Conservation (phyloP, 805 yeast genomes). For the Metschnikowia noctiluminum region DNA sequence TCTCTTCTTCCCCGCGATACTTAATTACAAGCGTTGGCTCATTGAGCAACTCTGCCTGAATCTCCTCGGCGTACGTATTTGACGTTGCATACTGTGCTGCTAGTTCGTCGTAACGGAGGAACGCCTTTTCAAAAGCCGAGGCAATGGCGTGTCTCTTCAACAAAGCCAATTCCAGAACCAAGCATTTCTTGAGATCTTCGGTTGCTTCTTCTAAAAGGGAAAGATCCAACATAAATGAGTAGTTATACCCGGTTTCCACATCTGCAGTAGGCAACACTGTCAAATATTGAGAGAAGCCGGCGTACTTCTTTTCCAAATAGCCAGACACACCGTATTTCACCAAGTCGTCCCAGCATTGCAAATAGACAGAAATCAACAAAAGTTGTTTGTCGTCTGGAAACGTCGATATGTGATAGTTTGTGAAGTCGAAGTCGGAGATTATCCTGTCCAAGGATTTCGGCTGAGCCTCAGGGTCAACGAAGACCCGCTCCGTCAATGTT, state of each 20-base stretch:
- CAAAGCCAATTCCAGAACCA: slow-evolving; percentile 65
- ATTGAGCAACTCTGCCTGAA: slow-evolving; percentile 41
- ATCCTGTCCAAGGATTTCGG: slow-evolving; percentile 69
- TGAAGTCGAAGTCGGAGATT: slow-evolving; percentile 92
- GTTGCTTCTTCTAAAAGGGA: slow-evolving; percentile 28
- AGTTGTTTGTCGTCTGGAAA: slow-evolving; percentile 62
- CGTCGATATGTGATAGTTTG: slow-evolving; percentile 90
- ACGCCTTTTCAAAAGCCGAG: slow-evolving; percentile 89
- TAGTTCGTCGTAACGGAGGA: slow-evolving; percentile 70
- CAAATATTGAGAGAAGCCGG: slow-evolving; percentile 33
- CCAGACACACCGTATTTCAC: slow-evolving; percentile 60
- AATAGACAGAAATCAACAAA: slow-evolving; percentile 63
- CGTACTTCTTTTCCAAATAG: slow-evolving; percentile 51
- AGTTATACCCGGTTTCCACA: slow-evolving; percentile 79
- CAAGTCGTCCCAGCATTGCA: slow-evolving; percentile 77
- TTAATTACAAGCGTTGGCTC: slow-evolving; percentile 66
- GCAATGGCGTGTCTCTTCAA: slow-evolving; percentile 86
- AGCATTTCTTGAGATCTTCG: slow-evolving; percentile 47
- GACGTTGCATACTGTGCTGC: slow-evolving; percentile 44
- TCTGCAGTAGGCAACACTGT: slow-evolving; percentile 28
- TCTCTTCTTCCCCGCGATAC: slow-evolving; percentile 85
- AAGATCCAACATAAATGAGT: slow-evolving; percentile 68
- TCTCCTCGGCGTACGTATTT: slow-evolving; percentile 43
- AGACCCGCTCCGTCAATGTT: slow-evolving; percentile 69
- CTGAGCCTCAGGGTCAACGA: slow-evolving; percentile 31